Base-by-base conservation (phyloP, 495 filamentous ascomycete genomes). In the Aspergillus coremiiformis region DNA sequence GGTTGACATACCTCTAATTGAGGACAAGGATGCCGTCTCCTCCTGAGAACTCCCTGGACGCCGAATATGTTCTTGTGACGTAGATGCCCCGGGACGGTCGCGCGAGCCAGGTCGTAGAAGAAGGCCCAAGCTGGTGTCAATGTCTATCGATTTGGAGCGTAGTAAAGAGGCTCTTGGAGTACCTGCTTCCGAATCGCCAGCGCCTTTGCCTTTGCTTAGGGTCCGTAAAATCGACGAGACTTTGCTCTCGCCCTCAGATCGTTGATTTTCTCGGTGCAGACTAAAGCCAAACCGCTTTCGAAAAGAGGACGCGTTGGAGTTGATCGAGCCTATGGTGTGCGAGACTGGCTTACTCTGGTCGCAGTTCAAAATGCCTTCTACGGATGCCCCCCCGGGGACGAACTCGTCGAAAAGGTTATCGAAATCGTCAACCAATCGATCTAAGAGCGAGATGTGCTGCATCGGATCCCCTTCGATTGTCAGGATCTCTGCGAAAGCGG, bases 381-480 rank as follows among this genome's bases (percentile, higher is more conserved):
- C 47, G 22, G 72, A 62, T 51, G 65, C 57, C 6, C 70, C 69
- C 7, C 69, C 72, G 24, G 79, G 78, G 30, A 74, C 67, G 21
- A 76, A 80, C 55, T 87, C 84, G 33, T 87, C 86, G 57, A 97
- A 96, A 17, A 97, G 80, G 49, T 78, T 80, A 39, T 96, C 90
- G 58, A 85, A 87, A 59, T 97, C 93, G 51, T 96, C 91, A 0
- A 97, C 90, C 15, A 98, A 70, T 43, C 90, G 84, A 72, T 98
- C 93, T 35, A 98, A 72, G 5, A 98, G 75, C 26, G 90, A 90
- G 55, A 98, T 89, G 61, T 90, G 93, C 43, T 91, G 79, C 52
- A 87, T 84, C 8, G 91, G 81, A 55, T 81, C 82, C 9, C 84
- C 85, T 54, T 91, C 83, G 32, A 83, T 77, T 4, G 90, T 84